Percentiles rank a stretch among this genome's conserved stretches.
phyloP scores from a whole-genome alignment of 2,329 filamentous ascomycete genomes.

The Rutstroemia sydowiana region DNA sequence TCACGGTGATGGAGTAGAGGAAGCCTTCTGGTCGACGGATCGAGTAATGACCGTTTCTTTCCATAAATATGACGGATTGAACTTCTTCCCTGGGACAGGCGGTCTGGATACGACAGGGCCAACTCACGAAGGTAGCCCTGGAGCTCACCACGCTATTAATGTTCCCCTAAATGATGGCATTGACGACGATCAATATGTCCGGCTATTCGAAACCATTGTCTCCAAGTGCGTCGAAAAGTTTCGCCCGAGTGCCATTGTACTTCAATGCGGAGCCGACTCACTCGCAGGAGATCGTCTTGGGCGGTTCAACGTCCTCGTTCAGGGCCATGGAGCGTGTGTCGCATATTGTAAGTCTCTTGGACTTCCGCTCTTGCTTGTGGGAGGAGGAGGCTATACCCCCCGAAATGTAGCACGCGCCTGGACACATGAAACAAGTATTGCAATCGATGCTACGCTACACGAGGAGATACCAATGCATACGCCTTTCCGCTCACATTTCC shows the following conservation, averaged over 20 bases:
- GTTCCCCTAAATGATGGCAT: conserved; percentile 87
- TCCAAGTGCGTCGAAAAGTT: conserved; percentile 73
- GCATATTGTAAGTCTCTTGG: conserved; percentile 76
- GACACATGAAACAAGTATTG: conserved; percentile 93
- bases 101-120: conserved; percentile 79
- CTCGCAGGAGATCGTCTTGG: conserved; percentile 89
- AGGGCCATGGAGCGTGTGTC: conserved; percentile 87
- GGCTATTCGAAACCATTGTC: conserved; percentile 77
- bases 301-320: conserved; percentile 93
- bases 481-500: conserved; percentile 83
- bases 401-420: conserved; percentile 93
- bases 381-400: conserved; percentile 92
- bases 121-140: conserved; percentile 73
- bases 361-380: conserved; percentile 81
- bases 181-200: conserved; percentile 80
- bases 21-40: conserved; percentile 84
- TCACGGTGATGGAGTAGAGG: conserved; percentile 84
- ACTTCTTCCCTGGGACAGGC: conserved; percentile 90
- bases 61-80: conserved; percentile 83
- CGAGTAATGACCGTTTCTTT: conserved; percentile 90
- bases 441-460: conserved; percentile 65
- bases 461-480: conserved; percentile 71
- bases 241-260: conserved; percentile 81
- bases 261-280: conserved; percentile 94
- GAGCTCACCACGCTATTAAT: conserved; percentile 84